Conservation (phyloP, 208 protist species). For the Borovskyia barvae region DNA sequence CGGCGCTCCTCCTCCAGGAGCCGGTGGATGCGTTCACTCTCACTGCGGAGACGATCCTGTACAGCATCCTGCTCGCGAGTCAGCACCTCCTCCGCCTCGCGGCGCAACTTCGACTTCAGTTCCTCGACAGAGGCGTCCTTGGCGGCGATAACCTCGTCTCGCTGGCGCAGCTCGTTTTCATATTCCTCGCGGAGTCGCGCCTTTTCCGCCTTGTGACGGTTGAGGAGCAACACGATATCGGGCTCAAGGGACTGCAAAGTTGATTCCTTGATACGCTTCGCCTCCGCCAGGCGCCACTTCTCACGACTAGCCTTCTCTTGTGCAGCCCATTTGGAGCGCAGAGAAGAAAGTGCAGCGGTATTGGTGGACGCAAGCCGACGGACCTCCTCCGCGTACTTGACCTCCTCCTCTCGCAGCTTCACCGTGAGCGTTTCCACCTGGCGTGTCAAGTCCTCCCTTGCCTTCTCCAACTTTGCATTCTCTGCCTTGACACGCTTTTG, state of each 20-base stretch:
- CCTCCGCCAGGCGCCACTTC: conserved; percentile 84
- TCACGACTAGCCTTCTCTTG: conserved; percentile 79
- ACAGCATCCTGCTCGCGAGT: conserved; percentile 58
- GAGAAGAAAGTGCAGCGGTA: conserved; percentile 50
- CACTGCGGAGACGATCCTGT: conserved; percentile 50
- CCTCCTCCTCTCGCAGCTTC: conserved; percentile 51
- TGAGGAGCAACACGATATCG: conserved; percentile 91
- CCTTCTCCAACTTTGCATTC: conserved; percentile 37
- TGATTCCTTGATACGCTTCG: conserved; percentile 88
- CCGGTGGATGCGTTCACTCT: conserved; percentile 55
- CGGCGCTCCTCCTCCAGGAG: conserved; percentile 66
- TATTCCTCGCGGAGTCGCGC: conserved; percentile 85
- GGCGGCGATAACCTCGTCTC: conserved; percentile 73
- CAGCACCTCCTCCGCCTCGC: conserved; percentile 57
- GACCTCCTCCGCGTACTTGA: conserved; percentile 45
- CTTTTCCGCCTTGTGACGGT: conserved; percentile 91
- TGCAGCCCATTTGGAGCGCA: conserved; percentile 72
- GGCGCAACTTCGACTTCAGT: conserved; percentile 49
- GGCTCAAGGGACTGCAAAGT: conserved; percentile 90
- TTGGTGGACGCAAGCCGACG: conserved; percentile 63
- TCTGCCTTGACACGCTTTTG: conserved; percentile 31
- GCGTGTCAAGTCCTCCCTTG: conserved; percentile 48
- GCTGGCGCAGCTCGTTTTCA: conserved; percentile 80
- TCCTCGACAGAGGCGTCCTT: conserved; percentile 79
- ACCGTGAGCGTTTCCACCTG: conserved; percentile 59